phyloP scores from a whole-genome alignment of 352 stramenopile species.

The Hyphochytrium catenoides region DNA sequence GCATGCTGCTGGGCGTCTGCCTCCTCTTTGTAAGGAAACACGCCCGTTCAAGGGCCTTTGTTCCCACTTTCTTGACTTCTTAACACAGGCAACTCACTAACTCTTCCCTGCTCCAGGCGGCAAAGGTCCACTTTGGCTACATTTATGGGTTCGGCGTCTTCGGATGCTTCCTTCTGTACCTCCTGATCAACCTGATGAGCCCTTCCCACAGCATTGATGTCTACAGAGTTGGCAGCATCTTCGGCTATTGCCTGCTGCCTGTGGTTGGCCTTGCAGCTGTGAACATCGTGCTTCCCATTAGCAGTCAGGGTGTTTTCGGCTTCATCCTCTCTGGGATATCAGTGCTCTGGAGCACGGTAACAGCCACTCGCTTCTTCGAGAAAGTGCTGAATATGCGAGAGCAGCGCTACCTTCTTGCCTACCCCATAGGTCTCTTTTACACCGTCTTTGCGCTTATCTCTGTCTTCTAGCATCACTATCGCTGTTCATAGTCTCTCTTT shows the following conservation, averaged over 20 bases:
- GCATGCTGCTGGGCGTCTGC: constrained; percentile 76
- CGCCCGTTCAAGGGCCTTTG: too few species aligned
- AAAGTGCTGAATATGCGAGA: constrained; percentile 77
- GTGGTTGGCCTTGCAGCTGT: constrained; percentile 83
- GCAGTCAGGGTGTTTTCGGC: constrained; percentile 23
- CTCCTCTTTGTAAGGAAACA: constrained; percentile 70
- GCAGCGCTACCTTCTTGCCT: constrained; percentile 92
- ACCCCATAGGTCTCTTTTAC: constrained; percentile 89
- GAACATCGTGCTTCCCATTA: constrained; percentile 70
- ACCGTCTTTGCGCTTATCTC: constrained; percentile 95
- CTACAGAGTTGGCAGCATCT: constrained; percentile 75
- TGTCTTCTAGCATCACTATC: constrained; percentile 94
- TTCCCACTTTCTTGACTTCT: not conserved
- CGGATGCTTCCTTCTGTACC: constrained; percentile 81
- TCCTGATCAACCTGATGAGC: constrained; percentile 87
- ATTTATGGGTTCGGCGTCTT: constrained; percentile 96
- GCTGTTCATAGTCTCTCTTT: too few species aligned
- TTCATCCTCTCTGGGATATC: constrained; percentile 56
- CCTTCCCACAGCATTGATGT: constrained; percentile 61
- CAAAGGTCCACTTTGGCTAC: constrained; percentile 92
- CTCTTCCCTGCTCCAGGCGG: constrained; percentile 17
- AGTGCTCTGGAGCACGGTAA: constrained; percentile 83
- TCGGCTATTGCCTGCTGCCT: constrained; percentile 91
- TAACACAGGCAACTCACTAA: not conserved
- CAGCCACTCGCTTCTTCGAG: constrained; percentile 84